Conservation (phyloP, 2,329 filamentous ascomycete genomes). For the Apiospora arundinis region DNA sequence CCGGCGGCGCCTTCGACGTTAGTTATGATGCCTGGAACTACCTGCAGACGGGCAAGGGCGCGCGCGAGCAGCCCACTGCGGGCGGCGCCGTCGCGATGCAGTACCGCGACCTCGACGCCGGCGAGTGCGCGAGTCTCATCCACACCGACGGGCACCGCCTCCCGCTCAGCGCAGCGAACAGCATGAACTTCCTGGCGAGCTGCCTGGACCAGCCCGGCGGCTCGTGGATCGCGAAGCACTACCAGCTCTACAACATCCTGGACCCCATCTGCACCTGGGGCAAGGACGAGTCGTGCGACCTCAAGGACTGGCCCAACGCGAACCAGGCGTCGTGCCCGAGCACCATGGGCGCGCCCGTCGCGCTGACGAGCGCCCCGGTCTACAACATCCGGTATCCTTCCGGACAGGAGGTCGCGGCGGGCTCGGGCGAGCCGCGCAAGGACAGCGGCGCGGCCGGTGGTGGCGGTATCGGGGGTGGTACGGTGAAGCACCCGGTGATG, state of each 20-base stretch:
- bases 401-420: conserved; percentile 48
- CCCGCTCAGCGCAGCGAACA: conserved; percentile 61
- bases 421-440: conserved; percentile 37
- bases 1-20: conserved; percentile 52
- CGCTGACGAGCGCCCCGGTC: conserved; percentile 47
- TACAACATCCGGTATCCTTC: conserved; percentile 60
- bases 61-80: conserved; percentile 49
- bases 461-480: not conserved
- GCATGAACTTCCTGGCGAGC: conserved; percentile 58
- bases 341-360: conserved; percentile 45
- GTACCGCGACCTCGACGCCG: conserved; percentile 54
- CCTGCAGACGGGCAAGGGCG: conserved; percentile 57
- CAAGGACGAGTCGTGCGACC: conserved; percentile 56
- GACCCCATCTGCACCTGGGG: conserved; percentile 58
- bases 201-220: conserved; percentile 50
- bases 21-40: conserved; percentile 64
- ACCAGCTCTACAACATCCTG: conserved; percentile 59
- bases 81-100: conserved; percentile 60
- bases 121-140: conserved; percentile 58
- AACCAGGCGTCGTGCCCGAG: conserved; percentile 61
- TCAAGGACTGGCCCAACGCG: conserved; percentile 50
- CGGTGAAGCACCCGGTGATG: not conserved
- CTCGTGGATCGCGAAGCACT: conserved; percentile 60
- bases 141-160: conserved; percentile 55
- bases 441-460: not conserved